phyloP scores from a whole-genome alignment of 108 stramenopile genomes.

The Discostella pseudostelligera region DNA sequence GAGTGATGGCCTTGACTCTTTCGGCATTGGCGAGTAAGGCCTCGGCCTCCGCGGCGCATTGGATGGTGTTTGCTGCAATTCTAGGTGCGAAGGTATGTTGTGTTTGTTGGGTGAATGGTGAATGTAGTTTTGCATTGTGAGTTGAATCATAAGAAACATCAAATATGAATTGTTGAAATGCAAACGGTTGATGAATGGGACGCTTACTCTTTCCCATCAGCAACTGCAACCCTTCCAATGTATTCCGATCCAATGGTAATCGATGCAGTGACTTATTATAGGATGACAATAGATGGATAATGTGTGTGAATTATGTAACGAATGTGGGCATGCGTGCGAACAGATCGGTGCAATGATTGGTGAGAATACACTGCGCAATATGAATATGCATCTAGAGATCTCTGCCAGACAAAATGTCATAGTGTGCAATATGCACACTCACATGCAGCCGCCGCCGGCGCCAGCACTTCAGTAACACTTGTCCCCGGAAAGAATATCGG shows the following conservation, averaged over 20 bases:
- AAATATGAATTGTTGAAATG: too few relatives aligned
- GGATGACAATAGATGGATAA: background rate
- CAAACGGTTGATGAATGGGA: too few relatives aligned
- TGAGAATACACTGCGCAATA: too few relatives aligned
- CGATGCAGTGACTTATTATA: slow-evolving; percentile 58
- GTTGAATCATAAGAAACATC: too few relatives aligned
- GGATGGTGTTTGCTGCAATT: slow-evolving; percentile 79
- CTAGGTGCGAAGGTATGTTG: background rate
- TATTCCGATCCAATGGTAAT: slow-evolving; percentile 90
- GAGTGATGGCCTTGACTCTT: slow-evolving; percentile 85
- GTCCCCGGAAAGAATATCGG: slow-evolving; percentile 68
- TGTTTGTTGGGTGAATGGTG: background rate
- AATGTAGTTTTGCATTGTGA: too few relatives aligned
- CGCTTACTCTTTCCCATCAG: slow-evolving; percentile 81
- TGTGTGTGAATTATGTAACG: too few relatives aligned
- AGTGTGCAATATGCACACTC: background rate
- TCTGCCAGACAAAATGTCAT: too few relatives aligned
- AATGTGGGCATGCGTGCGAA: too few relatives aligned
- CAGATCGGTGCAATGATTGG: too few relatives aligned
- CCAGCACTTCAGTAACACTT: slow-evolving; percentile 69
- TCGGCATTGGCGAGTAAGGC: slow-evolving; percentile 82
- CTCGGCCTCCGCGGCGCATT: slow-evolving; percentile 90
- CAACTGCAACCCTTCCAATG: slow-evolving; percentile 83
- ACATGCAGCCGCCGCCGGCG: slow-evolving; percentile 60
- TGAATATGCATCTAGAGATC: too few relatives aligned